Percentiles rank a stretch among this genome's conserved stretches.
Evolutionary conservation across 306 rosid genomes (phyloP).

Genomic region (Mimosa bimucronata): DNA sequence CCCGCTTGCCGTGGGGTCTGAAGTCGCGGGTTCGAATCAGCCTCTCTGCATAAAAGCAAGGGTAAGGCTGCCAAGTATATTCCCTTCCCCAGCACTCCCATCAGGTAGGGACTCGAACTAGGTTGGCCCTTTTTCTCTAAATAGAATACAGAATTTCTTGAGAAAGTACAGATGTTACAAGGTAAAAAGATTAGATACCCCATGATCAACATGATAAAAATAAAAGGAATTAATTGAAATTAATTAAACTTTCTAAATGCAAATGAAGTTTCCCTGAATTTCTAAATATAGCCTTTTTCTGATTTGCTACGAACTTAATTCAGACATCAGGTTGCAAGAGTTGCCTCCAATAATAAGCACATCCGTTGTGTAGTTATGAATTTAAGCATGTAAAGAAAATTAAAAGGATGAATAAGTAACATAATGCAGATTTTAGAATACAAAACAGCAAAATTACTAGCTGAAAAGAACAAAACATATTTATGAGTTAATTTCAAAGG

Average conservation of each 20-base stretch:
- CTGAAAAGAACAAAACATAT: conserved; percentile 17
- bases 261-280: background rate
- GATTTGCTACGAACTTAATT: background rate
- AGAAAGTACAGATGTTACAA: background rate
- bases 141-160: background rate
- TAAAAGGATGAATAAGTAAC: conserved; percentile 14
- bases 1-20: too few species aligned
- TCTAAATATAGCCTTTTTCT: background rate
- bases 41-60: too few species aligned
- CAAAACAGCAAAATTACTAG: conserved; percentile 10
- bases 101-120: too few species aligned
- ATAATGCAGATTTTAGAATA: conserved; percentile 7
- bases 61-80: too few species aligned
- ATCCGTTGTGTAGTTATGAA: background rate
- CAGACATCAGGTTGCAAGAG: conserved; percentile 4
- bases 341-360: background rate
- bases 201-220: background rate
- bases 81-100: too few species aligned
- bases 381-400: background rate
- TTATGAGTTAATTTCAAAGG: conserved; percentile 4
- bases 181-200: background rate
- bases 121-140: background rate
- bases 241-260: background rate
- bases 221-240: background rate
- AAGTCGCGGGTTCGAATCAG: too few species aligned